Conservation (phyloP, 2,329 filamentous ascomycete genomes). For the Didymella segeticola region DNA sequence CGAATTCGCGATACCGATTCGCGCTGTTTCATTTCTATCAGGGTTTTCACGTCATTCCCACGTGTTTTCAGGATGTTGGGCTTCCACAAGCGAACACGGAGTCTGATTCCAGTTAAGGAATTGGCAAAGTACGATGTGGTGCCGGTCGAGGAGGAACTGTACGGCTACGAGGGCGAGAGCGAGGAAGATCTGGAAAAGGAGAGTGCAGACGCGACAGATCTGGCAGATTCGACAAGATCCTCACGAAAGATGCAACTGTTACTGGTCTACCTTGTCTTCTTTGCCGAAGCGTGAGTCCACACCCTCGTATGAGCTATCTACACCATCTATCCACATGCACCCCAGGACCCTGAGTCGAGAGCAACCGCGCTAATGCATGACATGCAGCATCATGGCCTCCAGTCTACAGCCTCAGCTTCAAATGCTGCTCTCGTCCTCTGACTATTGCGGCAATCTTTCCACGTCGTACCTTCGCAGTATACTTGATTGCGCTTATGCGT, state of each 20-base stretch:
- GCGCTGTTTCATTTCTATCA: conserved; percentile 9
- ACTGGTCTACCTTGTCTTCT: conserved; percentile 55
- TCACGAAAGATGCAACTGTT: conserved; percentile 45
- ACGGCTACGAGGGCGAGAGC: conserved; percentile 31
- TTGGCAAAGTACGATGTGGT: conserved; percentile 52
- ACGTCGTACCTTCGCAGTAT: conserved; percentile 56
- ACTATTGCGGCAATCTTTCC: conserved; percentile 54
- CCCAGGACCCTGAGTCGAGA: conserved; percentile 13
- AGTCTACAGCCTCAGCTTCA: conserved; percentile 56
- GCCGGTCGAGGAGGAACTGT: conserved; percentile 34
- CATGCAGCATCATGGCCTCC: conserved; percentile 54
- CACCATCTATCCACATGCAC: not conserved
- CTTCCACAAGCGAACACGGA: conserved; percentile 52
- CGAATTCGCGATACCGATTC: conserved; percentile 14
- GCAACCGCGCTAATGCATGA: conserved; percentile 19
- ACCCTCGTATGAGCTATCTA: not conserved
- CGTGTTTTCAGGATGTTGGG: conserved; percentile 48
- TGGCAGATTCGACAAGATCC: conserved; percentile 20
- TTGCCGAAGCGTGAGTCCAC: conserved; percentile 54
- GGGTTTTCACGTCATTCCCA: conserved; percentile 1
- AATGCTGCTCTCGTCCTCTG: conserved; percentile 53
- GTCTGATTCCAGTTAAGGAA: conserved; percentile 53
- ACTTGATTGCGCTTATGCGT: conserved; percentile 57
- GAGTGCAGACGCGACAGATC: conserved; percentile 22
- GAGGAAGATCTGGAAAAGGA: conserved; percentile 42